Conservation (phyloP, 2,329 filamentous ascomycete genomes). For the Colletotrichum siamense region DNA sequence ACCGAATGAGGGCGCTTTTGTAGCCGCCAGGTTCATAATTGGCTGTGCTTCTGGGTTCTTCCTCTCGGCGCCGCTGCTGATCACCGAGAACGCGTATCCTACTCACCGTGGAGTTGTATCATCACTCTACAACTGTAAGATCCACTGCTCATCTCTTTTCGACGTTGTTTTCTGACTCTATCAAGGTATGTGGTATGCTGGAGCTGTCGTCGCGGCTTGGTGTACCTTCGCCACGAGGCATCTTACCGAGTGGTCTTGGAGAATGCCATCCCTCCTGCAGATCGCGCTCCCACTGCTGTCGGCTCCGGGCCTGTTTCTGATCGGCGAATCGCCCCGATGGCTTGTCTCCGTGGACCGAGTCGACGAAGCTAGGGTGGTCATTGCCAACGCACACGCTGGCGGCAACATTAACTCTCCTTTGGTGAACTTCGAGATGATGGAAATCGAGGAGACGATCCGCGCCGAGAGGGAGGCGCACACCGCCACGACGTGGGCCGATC, state of each 20-base stretch:
- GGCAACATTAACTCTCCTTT: neutral
- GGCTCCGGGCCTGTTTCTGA: neutral
- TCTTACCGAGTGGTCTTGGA: neutral
- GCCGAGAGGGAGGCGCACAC: neutral
- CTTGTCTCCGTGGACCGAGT: neutral
- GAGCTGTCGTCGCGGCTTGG: constrained; percentile 38
- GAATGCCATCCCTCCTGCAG: constrained; percentile 41
- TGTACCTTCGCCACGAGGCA: constrained; percentile 25
- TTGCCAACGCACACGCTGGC: neutral
- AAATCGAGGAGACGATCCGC: neutral
- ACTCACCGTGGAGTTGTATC: constrained; percentile 27
- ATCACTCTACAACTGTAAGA: neutral
- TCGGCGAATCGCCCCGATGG: constrained; percentile 22
- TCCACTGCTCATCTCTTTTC: neutral
- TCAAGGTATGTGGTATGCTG: constrained; percentile 40
- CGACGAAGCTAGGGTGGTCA: neutral
- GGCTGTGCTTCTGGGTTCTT: constrained; percentile 34
- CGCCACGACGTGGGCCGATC: neutral
- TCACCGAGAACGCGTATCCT: constrained; percentile 38
- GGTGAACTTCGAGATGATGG: neutral
- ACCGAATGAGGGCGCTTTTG: constrained; percentile 30
- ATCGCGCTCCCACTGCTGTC: constrained; percentile 23
- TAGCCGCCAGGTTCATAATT: constrained; percentile 36
- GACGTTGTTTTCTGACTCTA: neutral
- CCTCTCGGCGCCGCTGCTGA: constrained; percentile 33